These are phyloP conservation scores for Skeletonema grethae DNA, from an alignment of 108 stramenopile genomes.

Conservation along the genomic window DNA sequence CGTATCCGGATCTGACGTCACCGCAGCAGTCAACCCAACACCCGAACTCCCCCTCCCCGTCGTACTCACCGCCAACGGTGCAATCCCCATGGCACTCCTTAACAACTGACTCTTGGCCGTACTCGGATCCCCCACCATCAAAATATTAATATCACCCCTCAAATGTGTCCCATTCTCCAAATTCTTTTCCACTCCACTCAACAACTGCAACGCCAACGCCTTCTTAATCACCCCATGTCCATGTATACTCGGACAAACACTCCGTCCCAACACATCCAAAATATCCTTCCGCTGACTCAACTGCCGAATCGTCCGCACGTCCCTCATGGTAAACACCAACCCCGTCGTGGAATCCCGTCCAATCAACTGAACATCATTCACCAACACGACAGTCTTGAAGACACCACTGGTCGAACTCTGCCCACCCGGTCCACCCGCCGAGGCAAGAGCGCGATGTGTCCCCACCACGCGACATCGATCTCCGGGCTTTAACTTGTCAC, in stretches of 20 bases:
- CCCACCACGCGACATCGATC: conserved; percentile 94
- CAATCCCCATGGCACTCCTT: conserved; percentile 93
- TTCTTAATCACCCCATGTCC: conserved; percentile 98
- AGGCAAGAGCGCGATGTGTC: conserved; percentile 90
- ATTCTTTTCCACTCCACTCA: conserved; percentile 96
- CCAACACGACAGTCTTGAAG: conserved; percentile 95
- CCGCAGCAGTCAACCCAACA: conserved; percentile 99
- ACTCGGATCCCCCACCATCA: conserved; percentile 99
- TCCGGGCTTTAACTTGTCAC: conserved; percentile 96
- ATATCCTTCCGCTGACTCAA: conserved; percentile 82
- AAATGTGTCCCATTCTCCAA: conserved; percentile 97
- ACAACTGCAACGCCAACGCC: conserved; percentile 91
- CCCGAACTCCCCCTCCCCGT: conserved; percentile 97
- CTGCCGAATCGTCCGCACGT: conserved; percentile 81
- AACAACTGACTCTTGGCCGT: conserved; percentile 99
- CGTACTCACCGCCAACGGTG: conserved; percentile 87
- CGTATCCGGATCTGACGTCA: conserved; percentile 97
- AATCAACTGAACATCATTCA: conserved; percentile 92
- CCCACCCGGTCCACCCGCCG: conserved; percentile 31
- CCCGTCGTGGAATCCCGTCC: conserved; percentile 85
- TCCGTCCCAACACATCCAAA: conserved; percentile 80
- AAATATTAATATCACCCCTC: conserved; percentile 98
- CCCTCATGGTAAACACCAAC: conserved; percentile 73
- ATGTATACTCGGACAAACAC: conserved; percentile 95
- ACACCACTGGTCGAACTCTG: conserved; percentile 67